Base-by-base conservation (phyloP, 176 grass and related monocot species). In the Carex kokanica region DNA sequence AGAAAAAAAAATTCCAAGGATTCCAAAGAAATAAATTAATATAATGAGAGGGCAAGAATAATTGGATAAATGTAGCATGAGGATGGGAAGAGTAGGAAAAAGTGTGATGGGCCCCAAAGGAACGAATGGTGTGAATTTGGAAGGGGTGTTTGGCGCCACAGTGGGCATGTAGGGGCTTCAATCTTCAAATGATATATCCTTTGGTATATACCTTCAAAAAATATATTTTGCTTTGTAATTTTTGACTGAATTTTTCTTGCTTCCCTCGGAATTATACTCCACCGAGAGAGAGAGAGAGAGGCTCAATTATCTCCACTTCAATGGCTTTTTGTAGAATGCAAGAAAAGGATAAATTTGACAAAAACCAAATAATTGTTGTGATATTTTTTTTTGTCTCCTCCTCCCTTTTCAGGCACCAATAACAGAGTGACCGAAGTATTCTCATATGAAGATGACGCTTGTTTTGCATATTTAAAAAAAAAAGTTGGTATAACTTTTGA, bases 221-320 rank as follows among this genome's bases (percentile, higher is more conserved):
- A 12, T 23, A 40, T 24, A 51, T 49, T 74, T 52, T 43, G 31
- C 38, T 14, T 18, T 21, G 8, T 23, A 52, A 27, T 25, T 25
- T 51, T 74, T 13, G 38, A 72, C 38, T 23, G 38, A 43, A 74
- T 13, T 52, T 74, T 11, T 52, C 20, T 74, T 51, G n/a, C 69
- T 73, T 73, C 71, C 10, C 41, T 27, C 20, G 8, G 71, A 53
- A 74, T 74, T 74, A 74, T 74, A 24, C 71, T 53, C 71, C 71
- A 74, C 71, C 40, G 9, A 72, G 68, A 52, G 43, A 74, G 45
- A 67, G 13, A 25, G 71, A 52, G 20, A 29, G 43, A 53, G 10
- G 43, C 43, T 24, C 70, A 74, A 51, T 74, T 74, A 21, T 74
- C 6, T 31, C 18, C 71, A 52, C 21, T 74, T 27, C 21, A 52